phyloP scores from a whole-genome alignment of 2,329 filamentous ascomycete genomes.

The Whalleya microplaca region DNA sequence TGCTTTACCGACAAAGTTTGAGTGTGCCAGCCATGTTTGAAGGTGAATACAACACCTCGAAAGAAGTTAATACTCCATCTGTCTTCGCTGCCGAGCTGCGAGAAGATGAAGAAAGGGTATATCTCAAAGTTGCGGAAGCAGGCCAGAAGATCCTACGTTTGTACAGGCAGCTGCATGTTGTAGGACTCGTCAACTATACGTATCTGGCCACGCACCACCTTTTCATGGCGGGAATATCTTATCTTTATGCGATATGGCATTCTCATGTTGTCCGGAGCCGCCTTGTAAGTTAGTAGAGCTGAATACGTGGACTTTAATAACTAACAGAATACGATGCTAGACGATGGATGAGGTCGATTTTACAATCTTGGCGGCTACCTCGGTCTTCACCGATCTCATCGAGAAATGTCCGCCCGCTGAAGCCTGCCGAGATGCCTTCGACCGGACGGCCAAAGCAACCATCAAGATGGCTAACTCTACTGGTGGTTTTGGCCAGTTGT shows the following conservation, averaged over 20 bases:
- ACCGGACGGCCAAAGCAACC: slow-evolving; percentile 92
- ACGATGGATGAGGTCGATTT: slow-evolving; percentile 98
- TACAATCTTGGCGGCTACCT: slow-evolving; percentile 89
- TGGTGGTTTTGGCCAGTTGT: slow-evolving; percentile 71
- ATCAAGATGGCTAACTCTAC: slow-evolving; percentile 92
- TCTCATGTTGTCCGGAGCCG: slow-evolving; percentile 85
- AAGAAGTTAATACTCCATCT: slow-evolving; percentile 65
- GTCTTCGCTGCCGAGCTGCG: slow-evolving; percentile 66
- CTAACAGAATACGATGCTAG: slow-evolving; percentile 48
- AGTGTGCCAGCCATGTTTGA: slow-evolving; percentile 85
- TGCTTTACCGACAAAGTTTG: slow-evolving; percentile 90
- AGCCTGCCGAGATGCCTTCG: slow-evolving; percentile 92
- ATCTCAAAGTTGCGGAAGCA: slow-evolving; percentile 92
- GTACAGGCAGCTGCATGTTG: slow-evolving; percentile 85
- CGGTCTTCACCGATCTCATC: slow-evolving; percentile 87
- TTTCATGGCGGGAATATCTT: slow-evolving; percentile 96
- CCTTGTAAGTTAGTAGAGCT: slow-evolving; percentile 64
- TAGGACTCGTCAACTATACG: slow-evolving; percentile 92
- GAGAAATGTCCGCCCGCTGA: slow-evolving; percentile 95
- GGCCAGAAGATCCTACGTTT: slow-evolving; percentile 90
- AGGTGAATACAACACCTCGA: slow-evolving; percentile 71
- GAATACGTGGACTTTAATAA: slow-evolving; percentile 1
- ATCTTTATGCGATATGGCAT: slow-evolving; percentile 97
- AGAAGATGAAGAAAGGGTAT: slow-evolving; percentile 88
- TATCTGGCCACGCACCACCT: slow-evolving; percentile 94